Conservation (phyloP, 2,329 filamentous ascomycete genomes). For the Pestalotiopsis sp. region DNA sequence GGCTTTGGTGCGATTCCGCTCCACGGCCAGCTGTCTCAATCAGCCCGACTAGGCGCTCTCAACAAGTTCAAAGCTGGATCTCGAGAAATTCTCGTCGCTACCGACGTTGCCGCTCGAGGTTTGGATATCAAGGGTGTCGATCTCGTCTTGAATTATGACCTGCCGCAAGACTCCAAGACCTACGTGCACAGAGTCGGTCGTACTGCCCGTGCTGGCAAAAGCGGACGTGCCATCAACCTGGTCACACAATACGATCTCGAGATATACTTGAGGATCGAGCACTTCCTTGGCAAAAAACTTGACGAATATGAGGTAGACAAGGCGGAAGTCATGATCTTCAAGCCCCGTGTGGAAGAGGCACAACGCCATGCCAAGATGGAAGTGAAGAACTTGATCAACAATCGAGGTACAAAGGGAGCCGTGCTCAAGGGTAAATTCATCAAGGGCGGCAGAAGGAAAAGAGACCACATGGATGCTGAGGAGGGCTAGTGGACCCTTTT, state of each 20-base stretch:
- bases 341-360: constrained; percentile 77
- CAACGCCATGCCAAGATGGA: constrained; percentile 78
- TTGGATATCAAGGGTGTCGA: constrained; percentile 93
- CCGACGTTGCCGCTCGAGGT: constrained; percentile 91
- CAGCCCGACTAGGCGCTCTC: constrained; percentile 81
- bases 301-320: constrained; percentile 70
- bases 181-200: constrained; percentile 90
- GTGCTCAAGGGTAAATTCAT: constrained; percentile 44
- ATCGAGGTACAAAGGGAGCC: constrained; percentile 59
- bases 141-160: constrained; percentile 81
- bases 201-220: constrained; percentile 84
- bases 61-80: constrained; percentile 84
- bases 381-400: constrained; percentile 80
- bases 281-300: constrained; percentile 77
- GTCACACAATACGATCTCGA: constrained; percentile 80
- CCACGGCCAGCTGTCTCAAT: constrained; percentile 90
- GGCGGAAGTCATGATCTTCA: constrained; percentile 85
- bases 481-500: constrained; percentile 55
- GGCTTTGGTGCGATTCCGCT: constrained; percentile 91
- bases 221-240: constrained; percentile 77
- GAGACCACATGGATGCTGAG: constrained; percentile 73
- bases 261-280: constrained; percentile 80
- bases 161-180: constrained; percentile 84
- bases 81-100: constrained; percentile 88
- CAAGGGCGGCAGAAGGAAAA: constrained; percentile 45